Evolutionary conservation across 1,284 basidiomycete genomes (phyloP).

Genomic region (Testicularia cyperi): DNA sequence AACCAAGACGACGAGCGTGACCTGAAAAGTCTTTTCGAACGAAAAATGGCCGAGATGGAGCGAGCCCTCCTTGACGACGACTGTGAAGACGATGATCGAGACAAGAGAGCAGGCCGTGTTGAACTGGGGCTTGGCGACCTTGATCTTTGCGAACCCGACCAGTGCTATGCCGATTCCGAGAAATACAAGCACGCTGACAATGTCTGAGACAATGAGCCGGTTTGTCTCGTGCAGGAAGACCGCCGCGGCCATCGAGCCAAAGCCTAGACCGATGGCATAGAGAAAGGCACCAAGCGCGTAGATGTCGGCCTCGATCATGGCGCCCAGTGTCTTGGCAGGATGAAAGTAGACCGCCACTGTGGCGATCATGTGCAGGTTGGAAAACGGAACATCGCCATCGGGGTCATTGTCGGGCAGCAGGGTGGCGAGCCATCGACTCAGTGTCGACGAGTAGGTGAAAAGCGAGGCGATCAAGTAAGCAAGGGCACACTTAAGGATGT

Average conservation of each 20-base stretch:
- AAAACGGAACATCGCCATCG: constrained; percentile 40
- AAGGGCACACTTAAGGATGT: constrained; percentile 84
- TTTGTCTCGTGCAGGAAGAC: constrained; percentile 64
- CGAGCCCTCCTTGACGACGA: constrained; percentile 84
- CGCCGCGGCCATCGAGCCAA: constrained; percentile 69
- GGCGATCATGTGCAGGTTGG: constrained; percentile 86
- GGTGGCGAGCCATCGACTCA: constrained; percentile 55
- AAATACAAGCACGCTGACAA: constrained; percentile 66
- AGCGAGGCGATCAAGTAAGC: constrained; percentile 87
- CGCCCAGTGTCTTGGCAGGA: constrained; percentile 75
- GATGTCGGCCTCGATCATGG: constrained; percentile 84
- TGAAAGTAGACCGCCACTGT: constrained; percentile 70
- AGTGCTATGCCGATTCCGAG: constrained; percentile 75
- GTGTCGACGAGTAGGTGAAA: constrained; percentile 79
- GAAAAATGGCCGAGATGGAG: constrained; percentile 64
- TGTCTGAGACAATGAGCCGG: constrained; percentile 51
- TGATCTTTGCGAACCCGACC: constrained; percentile 83
- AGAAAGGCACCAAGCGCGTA: constrained; percentile 74
- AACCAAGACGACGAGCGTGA: constrained; percentile 70
- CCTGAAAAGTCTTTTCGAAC: constrained; percentile 56
- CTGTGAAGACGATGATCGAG: constrained; percentile 46
- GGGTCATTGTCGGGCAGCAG: constrained; percentile 51
- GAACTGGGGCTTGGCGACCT: constrained; percentile 85
- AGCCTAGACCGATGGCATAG: constrained; percentile 73
- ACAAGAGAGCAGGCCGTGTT: constrained; percentile 71